These are phyloP conservation scores for Lipomyces sp. DNA, from an alignment of 805 yeast species.

Conservation along the genomic window DNA sequence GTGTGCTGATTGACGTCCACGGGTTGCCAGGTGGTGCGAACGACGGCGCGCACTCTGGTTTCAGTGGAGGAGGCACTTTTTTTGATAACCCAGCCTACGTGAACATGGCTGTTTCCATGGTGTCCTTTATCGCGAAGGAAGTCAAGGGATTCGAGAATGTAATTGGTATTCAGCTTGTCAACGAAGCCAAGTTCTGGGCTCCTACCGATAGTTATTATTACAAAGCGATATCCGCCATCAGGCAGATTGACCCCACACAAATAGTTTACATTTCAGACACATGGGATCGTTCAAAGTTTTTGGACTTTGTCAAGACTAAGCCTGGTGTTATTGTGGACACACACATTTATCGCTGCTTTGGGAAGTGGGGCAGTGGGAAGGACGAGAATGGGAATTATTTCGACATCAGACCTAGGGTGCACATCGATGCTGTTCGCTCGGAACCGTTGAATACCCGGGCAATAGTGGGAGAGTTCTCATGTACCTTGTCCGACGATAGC, in stretches of 20 bases:
- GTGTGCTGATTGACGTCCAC: slow-evolving; percentile 79
- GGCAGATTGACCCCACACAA: slow-evolving; percentile 52
- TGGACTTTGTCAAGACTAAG: slow-evolving; percentile 53
- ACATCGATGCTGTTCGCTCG: slow-evolving; percentile 55
- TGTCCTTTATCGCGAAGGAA: slow-evolving; percentile 62
- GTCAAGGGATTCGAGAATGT: slow-evolving; percentile 60
- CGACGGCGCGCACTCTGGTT: slow-evolving; percentile 80
- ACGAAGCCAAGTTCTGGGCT: slow-evolving; percentile 70
- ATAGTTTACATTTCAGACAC: slow-evolving; percentile 88
- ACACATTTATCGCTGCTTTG: slow-evolving; percentile 84
- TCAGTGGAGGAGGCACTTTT: slow-evolving; percentile 58
- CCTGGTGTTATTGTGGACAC: slow-evolving; percentile 75
- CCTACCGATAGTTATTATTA: slow-evolving; percentile 57
- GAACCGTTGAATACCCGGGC: slow-evolving; percentile 55
- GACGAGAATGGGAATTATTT: slow-evolving; percentile 74
- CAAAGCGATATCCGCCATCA: slow-evolving; percentile 59
- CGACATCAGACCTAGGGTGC: slow-evolving; percentile 58
- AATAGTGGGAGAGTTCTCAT: slow-evolving; percentile 85
- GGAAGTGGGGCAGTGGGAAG: no score
- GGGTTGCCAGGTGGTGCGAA: slow-evolving; percentile 94
- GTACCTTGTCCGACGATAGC: slow-evolving; percentile 72
- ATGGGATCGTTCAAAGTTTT: slow-evolving; percentile 86
- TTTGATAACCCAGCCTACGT: slow-evolving; percentile 48
- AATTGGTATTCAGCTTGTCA: slow-evolving; percentile 78
- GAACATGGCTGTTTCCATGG: slow-evolving; percentile 47